A percentile compares a stretch with the other conserved stretches of the same genome.
These are phyloP conservation scores for Fusarium torulosum DNA, from an alignment of 2,329 filamentous ascomycete species.

Conservation along the genomic window DNA sequence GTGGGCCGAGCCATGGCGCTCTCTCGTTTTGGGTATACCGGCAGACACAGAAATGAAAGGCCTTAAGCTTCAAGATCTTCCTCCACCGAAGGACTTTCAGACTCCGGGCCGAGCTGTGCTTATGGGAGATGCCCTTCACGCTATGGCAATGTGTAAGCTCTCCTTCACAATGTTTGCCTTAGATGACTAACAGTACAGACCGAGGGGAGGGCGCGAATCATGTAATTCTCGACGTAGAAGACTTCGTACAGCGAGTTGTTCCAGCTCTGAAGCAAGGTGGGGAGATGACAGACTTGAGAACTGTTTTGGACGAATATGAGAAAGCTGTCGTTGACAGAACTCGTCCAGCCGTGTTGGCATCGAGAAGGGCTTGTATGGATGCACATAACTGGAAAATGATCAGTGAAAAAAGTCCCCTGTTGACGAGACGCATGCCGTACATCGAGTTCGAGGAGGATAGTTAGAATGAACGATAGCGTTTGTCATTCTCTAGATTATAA, in stretches of 20 bases:
- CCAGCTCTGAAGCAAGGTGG: slow-evolving; percentile 25
- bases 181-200: slow-evolving; percentile 51
- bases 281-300: slow-evolving; percentile 35
- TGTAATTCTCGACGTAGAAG: slow-evolving; percentile 64
- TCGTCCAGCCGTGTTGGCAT: slow-evolving; percentile 62
- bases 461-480: too few species aligned
- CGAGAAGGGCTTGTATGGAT: slow-evolving; percentile 66
- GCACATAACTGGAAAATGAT: slow-evolving; percentile 65
- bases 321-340: slow-evolving; percentile 58
- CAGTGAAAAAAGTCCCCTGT: slow-evolving; percentile 51
- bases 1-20: slow-evolving; percentile 64
- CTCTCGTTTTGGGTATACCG: slow-evolving; percentile 57
- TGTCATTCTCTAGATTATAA: too few species aligned
- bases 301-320: slow-evolving; percentile 58
- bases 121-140: slow-evolving; percentile 68
- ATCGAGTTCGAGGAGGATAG: slow-evolving; percentile 10
- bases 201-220: slow-evolving; percentile 70
- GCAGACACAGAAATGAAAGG: slow-evolving; percentile 57
- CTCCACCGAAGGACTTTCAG: slow-evolving; percentile 54
- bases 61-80: slow-evolving; percentile 63
- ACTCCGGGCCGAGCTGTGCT: slow-evolving; percentile 59
- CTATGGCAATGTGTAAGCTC: slow-evolving; percentile 70
- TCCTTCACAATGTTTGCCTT: rapidly evolving
- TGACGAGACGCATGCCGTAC: slow-evolving; percentile 55
- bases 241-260: slow-evolving; percentile 55